phyloP scores from a whole-genome alignment of 306 rosid genomes.

The Mucuna pruriens region DNA sequence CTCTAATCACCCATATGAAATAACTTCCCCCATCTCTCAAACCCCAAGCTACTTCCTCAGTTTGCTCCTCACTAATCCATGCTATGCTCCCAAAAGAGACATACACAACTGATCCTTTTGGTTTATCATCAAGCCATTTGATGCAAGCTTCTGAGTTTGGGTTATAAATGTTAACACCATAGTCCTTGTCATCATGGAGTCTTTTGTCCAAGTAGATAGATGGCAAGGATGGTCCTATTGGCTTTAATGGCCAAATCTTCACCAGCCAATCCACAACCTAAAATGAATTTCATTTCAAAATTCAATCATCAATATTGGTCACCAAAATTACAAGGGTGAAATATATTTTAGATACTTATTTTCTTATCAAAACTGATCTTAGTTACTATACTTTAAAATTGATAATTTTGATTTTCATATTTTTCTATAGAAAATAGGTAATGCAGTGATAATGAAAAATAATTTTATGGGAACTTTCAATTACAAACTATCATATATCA shows the following conservation, averaged over 20 bases:
- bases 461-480: too few species aligned
- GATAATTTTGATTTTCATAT: background rate
- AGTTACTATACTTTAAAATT: background rate
- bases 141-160: slow-evolving; percentile 37
- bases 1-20: slow-evolving; percentile 42
- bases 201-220: slow-evolving; percentile 37
- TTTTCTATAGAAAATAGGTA: too few species aligned
- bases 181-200: slow-evolving; percentile 39
- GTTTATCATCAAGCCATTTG: slow-evolving; percentile 42
- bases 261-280: slow-evolving; percentile 39
- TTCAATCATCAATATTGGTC: background rate
- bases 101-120: slow-evolving; percentile 36
- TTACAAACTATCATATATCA: too few species aligned
- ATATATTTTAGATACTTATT: background rate
- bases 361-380: background rate
- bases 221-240: slow-evolving; percentile 38
- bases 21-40: slow-evolving; percentile 18
- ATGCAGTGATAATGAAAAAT: too few species aligned
- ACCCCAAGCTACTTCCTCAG: slow-evolving; percentile 27
- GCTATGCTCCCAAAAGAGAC: slow-evolving; percentile 40
- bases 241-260: slow-evolving; percentile 40
- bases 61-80: slow-evolving; percentile 29
- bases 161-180: slow-evolving; percentile 35
- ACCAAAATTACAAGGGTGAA: background rate
- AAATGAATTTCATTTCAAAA: slow-evolving; percentile 11